phyloP scores from a whole-genome alignment of 768 basidiomycete species.

The Macrolepiota dolichaula region DNA sequence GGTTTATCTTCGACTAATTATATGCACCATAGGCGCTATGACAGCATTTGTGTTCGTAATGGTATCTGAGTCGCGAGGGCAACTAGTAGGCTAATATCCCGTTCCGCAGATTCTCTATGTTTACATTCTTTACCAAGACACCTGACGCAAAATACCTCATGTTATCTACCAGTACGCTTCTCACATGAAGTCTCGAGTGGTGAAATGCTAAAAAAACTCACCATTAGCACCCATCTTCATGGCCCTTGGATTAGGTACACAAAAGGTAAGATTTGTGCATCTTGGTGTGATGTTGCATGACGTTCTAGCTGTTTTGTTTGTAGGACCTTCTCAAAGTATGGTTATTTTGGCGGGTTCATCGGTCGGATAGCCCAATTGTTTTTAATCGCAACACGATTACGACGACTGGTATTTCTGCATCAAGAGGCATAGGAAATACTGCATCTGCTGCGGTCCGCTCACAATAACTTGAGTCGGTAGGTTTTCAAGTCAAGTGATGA shows the following conservation, averaged over 20 bases:
- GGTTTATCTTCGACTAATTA: neutral
- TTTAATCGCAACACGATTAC: neutral
- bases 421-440: neutral
- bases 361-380: neutral
- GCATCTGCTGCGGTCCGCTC: no score
- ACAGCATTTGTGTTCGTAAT: conserved; percentile 1
- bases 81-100: no score
- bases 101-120: neutral
- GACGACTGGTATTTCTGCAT: neutral
- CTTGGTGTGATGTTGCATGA: no score
- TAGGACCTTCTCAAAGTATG: conserved; percentile 8
- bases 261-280: neutral
- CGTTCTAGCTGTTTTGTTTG: no score
- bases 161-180: neutral
- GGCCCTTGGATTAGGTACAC: conserved; percentile 1
- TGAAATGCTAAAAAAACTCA: neutral
- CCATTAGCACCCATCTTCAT: conserved; percentile 3
- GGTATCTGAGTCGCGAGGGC: no score
- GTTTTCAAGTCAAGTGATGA: no score
- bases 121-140: neutral
- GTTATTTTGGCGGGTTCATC: neutral
- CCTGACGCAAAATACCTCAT: neutral
- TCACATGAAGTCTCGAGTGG: neutral
- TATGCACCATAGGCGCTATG: neutral
- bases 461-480: no score